These are phyloP conservation scores for sunflower (Helianthus annuus) DNA, from an alignment of 129 eudicot genomes.

Conservation along the genomic window DNA sequence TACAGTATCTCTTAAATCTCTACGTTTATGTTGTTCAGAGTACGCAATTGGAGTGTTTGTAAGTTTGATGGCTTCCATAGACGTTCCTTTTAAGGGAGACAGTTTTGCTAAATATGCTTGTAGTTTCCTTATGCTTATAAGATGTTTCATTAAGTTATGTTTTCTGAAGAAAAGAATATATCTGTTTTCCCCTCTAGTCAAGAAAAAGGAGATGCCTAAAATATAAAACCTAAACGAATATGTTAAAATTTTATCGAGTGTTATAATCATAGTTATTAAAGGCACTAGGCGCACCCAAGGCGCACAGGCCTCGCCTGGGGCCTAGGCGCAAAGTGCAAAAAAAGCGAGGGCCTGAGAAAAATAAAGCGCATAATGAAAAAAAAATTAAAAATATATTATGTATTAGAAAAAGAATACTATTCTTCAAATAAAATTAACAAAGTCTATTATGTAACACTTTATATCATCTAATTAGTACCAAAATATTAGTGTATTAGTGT, in stretches of 20 bases:
- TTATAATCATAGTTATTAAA: no score
- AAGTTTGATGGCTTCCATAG: background rate
- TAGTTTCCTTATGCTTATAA: background rate
- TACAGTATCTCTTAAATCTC: background rate
- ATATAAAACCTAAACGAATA: background rate
- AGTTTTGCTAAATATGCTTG: background rate
- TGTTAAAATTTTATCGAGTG: background rate
- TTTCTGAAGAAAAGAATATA: background rate
- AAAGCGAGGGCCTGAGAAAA: no score
- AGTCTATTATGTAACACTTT: no score
- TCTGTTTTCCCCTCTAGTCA: background rate
- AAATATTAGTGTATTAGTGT: no score
- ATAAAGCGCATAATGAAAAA: no score
- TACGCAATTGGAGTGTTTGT: slow-evolving; percentile 3
- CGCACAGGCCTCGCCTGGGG: no score
- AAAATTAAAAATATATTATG: no score
- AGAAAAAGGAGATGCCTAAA: background rate
- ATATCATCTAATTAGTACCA: no score
- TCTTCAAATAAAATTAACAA: no score
- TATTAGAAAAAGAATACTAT: no score
- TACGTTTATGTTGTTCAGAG: background rate
- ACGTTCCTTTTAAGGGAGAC: background rate
- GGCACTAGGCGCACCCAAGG: no score
- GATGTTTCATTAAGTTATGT: slow-evolving; percentile 4
- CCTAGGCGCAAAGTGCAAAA: no score